Conservation (phyloP, 2,329 filamentous ascomycete species). For the Botrytis byssoidea region DNA sequence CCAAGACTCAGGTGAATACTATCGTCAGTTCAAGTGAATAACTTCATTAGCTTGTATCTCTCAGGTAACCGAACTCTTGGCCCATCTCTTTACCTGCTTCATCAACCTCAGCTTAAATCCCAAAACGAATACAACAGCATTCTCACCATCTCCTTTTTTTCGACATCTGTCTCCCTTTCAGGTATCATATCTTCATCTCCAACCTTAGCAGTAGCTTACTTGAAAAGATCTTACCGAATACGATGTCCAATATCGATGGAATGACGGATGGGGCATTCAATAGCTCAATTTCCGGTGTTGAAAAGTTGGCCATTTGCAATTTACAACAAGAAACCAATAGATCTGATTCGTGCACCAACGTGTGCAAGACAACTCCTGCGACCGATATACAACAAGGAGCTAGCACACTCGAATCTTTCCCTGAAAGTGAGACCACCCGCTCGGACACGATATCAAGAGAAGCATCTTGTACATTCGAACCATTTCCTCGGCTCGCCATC, state of each 20-base stretch:
- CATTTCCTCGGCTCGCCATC: neutral
- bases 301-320: neutral
- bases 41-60: neutral
- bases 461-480: neutral
- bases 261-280: neutral
- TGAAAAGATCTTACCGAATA: neutral
- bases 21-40: neutral
- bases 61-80: neutral
- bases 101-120: neutral
- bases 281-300: neutral
- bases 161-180: neutral
- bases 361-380: neutral
- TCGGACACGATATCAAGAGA: neutral
- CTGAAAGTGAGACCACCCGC: neutral
- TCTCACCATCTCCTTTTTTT: neutral
- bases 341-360: neutral
- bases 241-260: neutral
- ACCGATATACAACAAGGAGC: neutral
- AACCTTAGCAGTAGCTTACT: neutral
- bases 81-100: neutral
- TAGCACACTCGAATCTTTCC: neutral
- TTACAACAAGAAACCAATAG: neutral
- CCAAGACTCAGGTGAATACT: neutral
- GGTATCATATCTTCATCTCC: neutral
- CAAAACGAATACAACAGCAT: neutral